Evolutionary conservation across 2,329 filamentous ascomycete species (phyloP), one percentile per base, ranked within the genome.

Genomic region (Phyllosticta citribraziliensis): DNA sequence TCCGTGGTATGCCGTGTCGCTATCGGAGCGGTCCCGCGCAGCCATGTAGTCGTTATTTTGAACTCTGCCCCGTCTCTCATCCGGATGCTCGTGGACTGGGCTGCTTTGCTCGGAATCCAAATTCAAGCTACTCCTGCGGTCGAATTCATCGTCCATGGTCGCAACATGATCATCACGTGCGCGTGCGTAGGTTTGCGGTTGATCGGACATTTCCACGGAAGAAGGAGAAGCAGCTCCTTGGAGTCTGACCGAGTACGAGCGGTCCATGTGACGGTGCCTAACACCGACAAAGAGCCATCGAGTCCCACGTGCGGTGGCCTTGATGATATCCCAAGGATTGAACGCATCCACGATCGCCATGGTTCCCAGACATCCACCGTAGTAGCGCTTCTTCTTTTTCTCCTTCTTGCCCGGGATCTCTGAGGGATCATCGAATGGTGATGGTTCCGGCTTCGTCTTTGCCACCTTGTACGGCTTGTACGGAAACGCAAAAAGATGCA

Each of bases 401-500:
- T 65, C 65, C 17, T 47, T 56, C 35, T 27, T 20, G 66, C 10
- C 30, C 51, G 14, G 25, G 20, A 61, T 66, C 10, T 65, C 56
- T 11, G 64, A 65, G 24, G 66, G 63, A n/a, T 63, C 65, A 10
- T 63, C 66, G 57, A 68, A 19, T 2, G 71, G 70, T 14, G 71
- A 68, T 17, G 66, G 62, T 35, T 65, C 63, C 19, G 64, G 58
- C 24, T 65, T 61, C 3, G 64, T 57, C 53, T 63, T 66, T 25
- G 56, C 64, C 25, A 76, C 64, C 64, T 74, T 77, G 72, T 96
- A 96, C 0, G 85, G 85, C 61, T 80, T 80, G 79, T 87, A 94
- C 1, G 88, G 82, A 70, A 94, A 96, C 2, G 91, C 89, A 79
- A 86, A 95, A 17, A 94, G 75, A 72, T 96, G 91, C 58, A 96